Percentiles rank a stretch among this genome's conserved stretches.
These are phyloP conservation scores for Fraxinus greggii DNA, from an alignment of 305 asterid species.

Conservation along the genomic window DNA sequence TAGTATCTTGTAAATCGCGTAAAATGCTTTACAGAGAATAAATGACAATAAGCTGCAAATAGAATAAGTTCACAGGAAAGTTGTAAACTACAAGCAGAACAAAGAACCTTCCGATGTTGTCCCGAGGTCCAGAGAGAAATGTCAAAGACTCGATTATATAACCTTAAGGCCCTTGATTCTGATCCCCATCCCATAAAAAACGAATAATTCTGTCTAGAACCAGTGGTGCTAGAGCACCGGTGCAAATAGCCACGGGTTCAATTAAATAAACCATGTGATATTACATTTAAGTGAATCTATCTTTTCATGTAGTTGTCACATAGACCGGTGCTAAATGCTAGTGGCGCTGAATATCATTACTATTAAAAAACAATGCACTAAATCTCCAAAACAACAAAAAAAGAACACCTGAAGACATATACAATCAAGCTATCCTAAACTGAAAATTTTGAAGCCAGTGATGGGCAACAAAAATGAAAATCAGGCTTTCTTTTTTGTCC, in stretches of 20 bases:
- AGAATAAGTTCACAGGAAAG: not conserved
- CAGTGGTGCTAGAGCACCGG: not conserved
- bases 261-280: not conserved
- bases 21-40: not conserved
- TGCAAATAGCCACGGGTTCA: not conserved
- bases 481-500: not conserved
- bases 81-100: conserved; percentile 6
- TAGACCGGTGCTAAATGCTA: not conserved
- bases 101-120: not conserved
- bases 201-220: not conserved
- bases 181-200: not conserved
- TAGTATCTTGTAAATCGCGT: not conserved
- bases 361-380: not conserved
- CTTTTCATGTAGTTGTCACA: not conserved
- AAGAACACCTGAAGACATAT: not conserved
- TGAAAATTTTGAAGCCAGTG: not conserved
- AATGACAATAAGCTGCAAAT: not conserved
- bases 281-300: not conserved
- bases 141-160: not conserved
- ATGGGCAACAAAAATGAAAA: not conserved
- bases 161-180: not conserved
- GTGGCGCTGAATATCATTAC: not conserved
- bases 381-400: not conserved
- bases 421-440: not conserved
- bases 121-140: not conserved